Evolutionary conservation across 1,284 basidiomycete species (phyloP), one percentile per base, ranked within the genome.

Genomic region (Takashimella koratensis): DNA sequence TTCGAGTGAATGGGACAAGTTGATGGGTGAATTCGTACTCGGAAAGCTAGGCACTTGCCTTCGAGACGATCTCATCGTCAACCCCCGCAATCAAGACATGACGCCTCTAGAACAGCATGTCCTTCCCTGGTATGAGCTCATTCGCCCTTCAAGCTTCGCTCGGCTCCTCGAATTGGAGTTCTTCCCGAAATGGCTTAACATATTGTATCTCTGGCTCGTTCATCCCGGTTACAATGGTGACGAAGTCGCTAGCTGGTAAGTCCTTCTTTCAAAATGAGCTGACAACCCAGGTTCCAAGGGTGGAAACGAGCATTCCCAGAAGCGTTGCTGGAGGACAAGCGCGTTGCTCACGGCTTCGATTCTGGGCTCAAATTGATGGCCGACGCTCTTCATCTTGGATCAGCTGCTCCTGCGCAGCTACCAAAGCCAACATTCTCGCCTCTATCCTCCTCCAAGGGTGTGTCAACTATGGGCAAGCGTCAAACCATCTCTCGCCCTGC

Each of bases 111-210:
- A 68, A 23, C 78, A 86, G n/a, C 79, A 79, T 46, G 86, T 92
- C 11, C 77, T 98, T 43, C 78, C 79, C 0, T 99, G 96, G 96
- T 78, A 78, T 16, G 66, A 75, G 22, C 79, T 91, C 43, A 77
- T 98, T 26, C 85, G 90, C 4, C 75, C 83, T 0, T 86, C 87
- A 2, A 83, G 92, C 56, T 80, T 94, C 59, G 81, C 84, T 2
- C 87, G 91, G 65, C 76, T 98, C 5, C 77, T 97, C 58, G 89
- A 94, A 70, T 81, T 82, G 6, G 91, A 92, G 66, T 95, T 98
- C 78, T 96, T 98, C 81, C 89, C 90, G 2, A 93, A 94, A 69
- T 98, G 93, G 93, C 80, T 98, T 47, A 84, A 90, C 43, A 84
- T 89, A n/a, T 77, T 99, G 36, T 86, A 92, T 66, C 76, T 89